Conservation (phyloP, 768 basidiomycete genomes). For the Roridomyces roridus region DNA sequence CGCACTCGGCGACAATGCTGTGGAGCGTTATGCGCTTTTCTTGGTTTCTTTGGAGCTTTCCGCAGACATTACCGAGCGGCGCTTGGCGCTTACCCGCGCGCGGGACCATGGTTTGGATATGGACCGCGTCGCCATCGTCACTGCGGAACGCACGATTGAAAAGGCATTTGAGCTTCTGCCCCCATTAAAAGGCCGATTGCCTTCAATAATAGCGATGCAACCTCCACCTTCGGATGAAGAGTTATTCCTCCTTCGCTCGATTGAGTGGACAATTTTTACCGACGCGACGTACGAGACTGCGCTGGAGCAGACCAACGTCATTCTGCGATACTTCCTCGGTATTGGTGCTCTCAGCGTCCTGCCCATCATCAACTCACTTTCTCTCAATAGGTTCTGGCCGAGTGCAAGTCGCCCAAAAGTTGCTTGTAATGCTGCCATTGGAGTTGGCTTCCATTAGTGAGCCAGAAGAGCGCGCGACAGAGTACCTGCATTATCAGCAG, state of each 20-base stretch:
- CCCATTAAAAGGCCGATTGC: slow-evolving; percentile 59
- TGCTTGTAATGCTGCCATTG: slow-evolving; percentile 65
- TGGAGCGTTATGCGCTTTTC: slow-evolving; percentile 92
- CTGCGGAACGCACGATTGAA: slow-evolving; percentile 81
- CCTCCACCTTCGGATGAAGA: slow-evolving; percentile 64
- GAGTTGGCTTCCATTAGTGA: slow-evolving; percentile 68
- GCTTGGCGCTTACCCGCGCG: slow-evolving; percentile 74
- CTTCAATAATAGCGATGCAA: slow-evolving; percentile 64
- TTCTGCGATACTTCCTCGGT: slow-evolving; percentile 92
- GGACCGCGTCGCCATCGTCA: slow-evolving; percentile 75
- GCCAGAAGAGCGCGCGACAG: slow-evolving; percentile 74
- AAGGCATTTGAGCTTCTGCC: slow-evolving; percentile 71
- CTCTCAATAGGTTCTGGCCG: slow-evolving; percentile 67
- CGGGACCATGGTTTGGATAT: slow-evolving; percentile 87
- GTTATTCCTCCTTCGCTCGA: slow-evolving; percentile 75
- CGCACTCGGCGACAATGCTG: slow-evolving; percentile 87
- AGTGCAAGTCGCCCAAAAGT: slow-evolving; percentile 65
- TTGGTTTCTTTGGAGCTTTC: slow-evolving; percentile 76
- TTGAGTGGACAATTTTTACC: slow-evolving; percentile 92
- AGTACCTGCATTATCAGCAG: slow-evolving; percentile 80
- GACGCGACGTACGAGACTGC: slow-evolving; percentile 78
- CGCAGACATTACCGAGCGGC: slow-evolving; percentile 67
- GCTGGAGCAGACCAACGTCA: slow-evolving; percentile 85
- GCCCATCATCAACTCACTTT: slow-evolving; percentile 1
- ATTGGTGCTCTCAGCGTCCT: neutral